A percentile compares a stretch with the other conserved stretches of the same genome.
Evolutionary conservation across 1,139 yeast genomes (phyloP).

Genomic region (Yamadazyma conglobata): DNA sequence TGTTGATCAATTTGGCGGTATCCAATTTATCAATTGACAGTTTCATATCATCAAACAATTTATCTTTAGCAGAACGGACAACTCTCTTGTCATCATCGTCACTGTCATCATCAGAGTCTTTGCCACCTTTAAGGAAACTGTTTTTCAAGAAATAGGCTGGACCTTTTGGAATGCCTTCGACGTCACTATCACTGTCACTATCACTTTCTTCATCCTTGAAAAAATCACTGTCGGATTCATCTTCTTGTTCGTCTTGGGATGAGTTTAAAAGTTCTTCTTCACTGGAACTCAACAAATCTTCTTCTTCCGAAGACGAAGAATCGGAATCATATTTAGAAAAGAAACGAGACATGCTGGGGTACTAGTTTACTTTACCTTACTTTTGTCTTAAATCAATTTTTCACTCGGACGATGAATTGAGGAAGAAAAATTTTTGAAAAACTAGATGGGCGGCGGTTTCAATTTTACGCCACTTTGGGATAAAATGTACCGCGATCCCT

Average conservation of each 20-base stretch:
- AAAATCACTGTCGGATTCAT: slow-evolving; percentile 17
- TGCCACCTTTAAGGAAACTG: slow-evolving; percentile 47
- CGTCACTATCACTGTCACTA: slow-evolving; percentile 38
- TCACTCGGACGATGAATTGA: slow-evolving; percentile 11
- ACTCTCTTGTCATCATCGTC: slow-evolving; percentile 75
- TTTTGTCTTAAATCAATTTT: slow-evolving; percentile 9
- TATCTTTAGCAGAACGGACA: slow-evolving; percentile 92
- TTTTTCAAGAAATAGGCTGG: slow-evolving; percentile 58
- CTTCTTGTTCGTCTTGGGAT: slow-evolving; percentile 45
- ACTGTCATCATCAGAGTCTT: slow-evolving; percentile 48
- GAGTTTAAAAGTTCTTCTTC: slow-evolving; percentile 50
- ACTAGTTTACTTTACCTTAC: slow-evolving; percentile 1
- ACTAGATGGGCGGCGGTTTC: neutral
- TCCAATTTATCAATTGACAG: slow-evolving; percentile 66
- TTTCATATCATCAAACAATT: slow-evolving; percentile 83
- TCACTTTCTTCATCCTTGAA: slow-evolving; percentile 39
- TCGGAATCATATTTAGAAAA: slow-evolving; percentile 64
- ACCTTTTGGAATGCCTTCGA: slow-evolving; percentile 40
- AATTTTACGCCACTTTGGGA: slow-evolving; percentile 1
- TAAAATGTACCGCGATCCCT: slow-evolving; percentile 2
- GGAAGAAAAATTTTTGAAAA: slow-evolving; percentile 8
- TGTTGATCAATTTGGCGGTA: slow-evolving; percentile 64
- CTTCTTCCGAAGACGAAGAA: slow-evolving; percentile 76
- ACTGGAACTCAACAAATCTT: slow-evolving; percentile 64
- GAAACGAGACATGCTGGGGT: slow-evolving; percentile 62